These are phyloP conservation scores for Emericellopsis terricola DNA, from an alignment of 495 filamentous ascomycete genomes.

Conservation along the genomic window DNA sequence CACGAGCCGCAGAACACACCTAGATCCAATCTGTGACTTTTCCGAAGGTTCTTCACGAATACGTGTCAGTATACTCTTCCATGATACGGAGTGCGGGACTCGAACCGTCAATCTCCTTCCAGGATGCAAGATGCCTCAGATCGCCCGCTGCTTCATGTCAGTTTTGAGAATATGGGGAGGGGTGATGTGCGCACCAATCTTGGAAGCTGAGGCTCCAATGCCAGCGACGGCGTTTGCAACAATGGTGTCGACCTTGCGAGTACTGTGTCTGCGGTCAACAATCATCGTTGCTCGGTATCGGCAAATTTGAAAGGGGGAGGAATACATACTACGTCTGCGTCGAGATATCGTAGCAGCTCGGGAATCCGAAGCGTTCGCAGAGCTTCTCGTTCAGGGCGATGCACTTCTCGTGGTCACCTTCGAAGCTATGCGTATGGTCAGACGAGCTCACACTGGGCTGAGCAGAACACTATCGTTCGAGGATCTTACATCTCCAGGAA, in stretches of 20 bases:
- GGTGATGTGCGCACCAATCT: too few species aligned
- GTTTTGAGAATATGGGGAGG: too few species aligned
- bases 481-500: conserved; percentile 35
- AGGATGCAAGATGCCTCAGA: conserved; percentile 55
- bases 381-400: conserved; percentile 63
- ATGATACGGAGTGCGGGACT: conserved; percentile 55
- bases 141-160: too few species aligned
- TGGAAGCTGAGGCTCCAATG: conserved; percentile 64
- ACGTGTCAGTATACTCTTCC: conserved; percentile 75
- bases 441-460: too few species aligned
- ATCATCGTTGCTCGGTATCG: background rate
- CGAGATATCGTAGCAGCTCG: conserved; percentile 34
- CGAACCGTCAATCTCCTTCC: conserved; percentile 38
- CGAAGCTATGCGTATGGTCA: conserved; percentile 41
- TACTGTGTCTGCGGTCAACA: background rate
- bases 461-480: background rate
- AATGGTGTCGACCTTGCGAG: conserved; percentile 11
- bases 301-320: background rate
- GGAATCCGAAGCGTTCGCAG: conserved; percentile 73
- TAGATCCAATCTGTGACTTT: conserved; percentile 56
- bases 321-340: conserved; percentile 14
- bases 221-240: conserved; percentile 65
- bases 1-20: too few species aligned
- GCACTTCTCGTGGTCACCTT: conserved; percentile 61
- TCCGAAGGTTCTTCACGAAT: conserved; percentile 96